A percentile compares a stretch with the other conserved stretches of the same genome.
Conservation (phyloP, 1,139 yeast species). For the Protomyces lactucae-debilis region DNA sequence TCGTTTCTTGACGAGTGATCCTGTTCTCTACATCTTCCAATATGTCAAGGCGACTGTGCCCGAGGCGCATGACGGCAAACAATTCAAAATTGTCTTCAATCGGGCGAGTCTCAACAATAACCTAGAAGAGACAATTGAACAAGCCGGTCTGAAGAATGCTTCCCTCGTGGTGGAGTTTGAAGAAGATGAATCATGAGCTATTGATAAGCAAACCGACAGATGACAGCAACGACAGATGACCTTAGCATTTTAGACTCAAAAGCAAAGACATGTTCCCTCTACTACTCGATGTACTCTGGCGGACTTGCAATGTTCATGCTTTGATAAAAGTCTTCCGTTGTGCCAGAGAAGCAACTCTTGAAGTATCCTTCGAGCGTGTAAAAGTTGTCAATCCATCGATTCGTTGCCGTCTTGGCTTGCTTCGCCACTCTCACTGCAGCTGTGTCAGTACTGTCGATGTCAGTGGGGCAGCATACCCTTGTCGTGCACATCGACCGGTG, state of each 20-base stretch:
- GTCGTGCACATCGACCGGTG: neutral
- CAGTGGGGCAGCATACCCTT: neutral
- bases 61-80: constrained; percentile 45
- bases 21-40: constrained; percentile 58
- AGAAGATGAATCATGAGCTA: constrained; percentile 89
- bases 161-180: constrained; percentile 71
- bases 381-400: neutral
- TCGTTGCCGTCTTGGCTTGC: neutral
- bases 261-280: no score
- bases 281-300: neutral
- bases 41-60: constrained; percentile 51
- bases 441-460: neutral
- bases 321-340: neutral
- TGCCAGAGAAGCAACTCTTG: neutral
- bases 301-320: neutral
- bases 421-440: neutral
- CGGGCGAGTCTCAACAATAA: constrained; percentile 61
- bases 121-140: constrained; percentile 58
- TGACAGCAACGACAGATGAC: neutral
- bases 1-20: constrained; percentile 56
- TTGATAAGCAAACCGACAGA: constrained; percentile 51
- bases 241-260: neutral
- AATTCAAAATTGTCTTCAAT: constrained; percentile 59
- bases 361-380: neutral
- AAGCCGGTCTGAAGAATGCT: constrained; percentile 76